Evolutionary conservation across 2,329 filamentous ascomycete genomes (phyloP).

Genomic region (Colletotrichum sp.): DNA sequence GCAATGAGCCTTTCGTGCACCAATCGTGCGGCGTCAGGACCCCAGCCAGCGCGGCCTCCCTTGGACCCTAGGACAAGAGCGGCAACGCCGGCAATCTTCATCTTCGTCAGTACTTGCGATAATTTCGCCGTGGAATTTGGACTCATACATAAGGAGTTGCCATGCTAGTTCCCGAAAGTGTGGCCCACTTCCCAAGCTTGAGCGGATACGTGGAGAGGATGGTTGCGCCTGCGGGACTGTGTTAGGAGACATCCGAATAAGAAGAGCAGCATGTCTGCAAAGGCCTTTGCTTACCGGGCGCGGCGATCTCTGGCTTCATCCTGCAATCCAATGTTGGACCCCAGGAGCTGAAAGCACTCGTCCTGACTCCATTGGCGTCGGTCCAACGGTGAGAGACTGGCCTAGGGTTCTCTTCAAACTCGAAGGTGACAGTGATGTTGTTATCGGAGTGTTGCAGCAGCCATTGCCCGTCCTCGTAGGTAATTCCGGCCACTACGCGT

Average conservation of each 20-base stretch:
- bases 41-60: conserved; percentile 31
- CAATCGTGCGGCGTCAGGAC: conserved; percentile 28
- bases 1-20: conserved; percentile 30
- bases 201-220: background rate
- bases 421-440: background rate
- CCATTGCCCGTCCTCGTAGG: background rate
- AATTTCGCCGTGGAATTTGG: rapidly evolving
- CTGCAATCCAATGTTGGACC: background rate
- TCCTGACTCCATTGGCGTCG: background rate
- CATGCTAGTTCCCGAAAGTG: conserved; percentile 49
- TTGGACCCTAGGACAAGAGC: conserved; percentile 35
- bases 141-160: conserved; percentile 40
- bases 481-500: background rate
- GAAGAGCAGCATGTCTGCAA: background rate
- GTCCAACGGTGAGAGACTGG: background rate
- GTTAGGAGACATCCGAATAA: background rate
- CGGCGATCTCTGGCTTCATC: background rate
- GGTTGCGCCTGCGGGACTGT: background rate
- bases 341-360: background rate
- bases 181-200: background rate
- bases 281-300: background rate
- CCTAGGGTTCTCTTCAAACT: background rate
- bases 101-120: background rate
- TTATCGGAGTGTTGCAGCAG: background rate
- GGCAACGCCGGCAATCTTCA: conserved; percentile 43